Conservation (phyloP, 2,329 filamentous ascomycete genomes). For the Zymoseptoria passerinii region DNA sequence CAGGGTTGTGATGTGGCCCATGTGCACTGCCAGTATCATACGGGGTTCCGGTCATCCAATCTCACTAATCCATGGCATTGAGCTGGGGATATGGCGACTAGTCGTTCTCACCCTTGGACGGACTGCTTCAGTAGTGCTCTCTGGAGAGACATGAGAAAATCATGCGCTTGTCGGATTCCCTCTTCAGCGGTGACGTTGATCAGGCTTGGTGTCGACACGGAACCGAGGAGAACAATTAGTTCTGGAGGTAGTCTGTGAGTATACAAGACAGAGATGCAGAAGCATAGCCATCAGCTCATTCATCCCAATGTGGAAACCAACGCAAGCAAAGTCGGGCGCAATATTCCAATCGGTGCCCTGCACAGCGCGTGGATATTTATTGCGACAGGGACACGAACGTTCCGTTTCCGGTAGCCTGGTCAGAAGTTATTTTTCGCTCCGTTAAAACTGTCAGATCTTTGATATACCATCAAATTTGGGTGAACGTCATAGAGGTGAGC, state of each 20-base stretch:
- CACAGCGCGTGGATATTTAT: neutral
- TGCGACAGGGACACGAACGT: neutral
- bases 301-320: neutral
- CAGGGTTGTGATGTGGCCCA: neutral
- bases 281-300: neutral
- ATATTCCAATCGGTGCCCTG: neutral
- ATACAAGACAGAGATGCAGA: neutral
- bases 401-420: neutral
- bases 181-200: neutral
- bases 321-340: neutral
- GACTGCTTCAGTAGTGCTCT: too few relatives aligned
- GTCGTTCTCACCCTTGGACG: neutral
- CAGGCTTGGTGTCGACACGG: neutral
- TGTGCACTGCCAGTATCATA: neutral
- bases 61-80: neutral
- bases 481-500: neutral
- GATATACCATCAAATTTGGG: neutral
- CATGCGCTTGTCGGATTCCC: neutral
- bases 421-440: neutral
- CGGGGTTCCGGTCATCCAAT: neutral
- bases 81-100: neutral
- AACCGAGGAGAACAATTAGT: neutral
- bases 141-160: neutral
- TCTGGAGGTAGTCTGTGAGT: too few relatives aligned
- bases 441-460: neutral